Evolutionary conservation across 805 yeast species (phyloP).

Genomic region (Brettanomyces nanus): DNA sequence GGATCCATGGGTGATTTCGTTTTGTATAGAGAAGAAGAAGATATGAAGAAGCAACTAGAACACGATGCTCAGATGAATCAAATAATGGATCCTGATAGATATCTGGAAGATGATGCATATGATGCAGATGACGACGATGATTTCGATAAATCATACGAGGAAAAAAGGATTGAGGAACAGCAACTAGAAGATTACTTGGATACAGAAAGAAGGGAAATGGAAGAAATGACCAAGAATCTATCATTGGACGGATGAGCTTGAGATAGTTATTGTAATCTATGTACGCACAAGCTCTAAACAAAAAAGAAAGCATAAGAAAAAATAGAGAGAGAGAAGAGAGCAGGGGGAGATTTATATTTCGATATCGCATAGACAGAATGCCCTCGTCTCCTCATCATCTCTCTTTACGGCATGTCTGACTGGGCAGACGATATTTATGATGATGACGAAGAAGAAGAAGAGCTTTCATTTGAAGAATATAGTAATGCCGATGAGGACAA

Average conservation of each 20-base stretch:
- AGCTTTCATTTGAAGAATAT: constrained; percentile 25
- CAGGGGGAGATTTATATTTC: too few relatives aligned
- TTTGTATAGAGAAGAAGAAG: constrained; percentile 16
- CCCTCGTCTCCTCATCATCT: too few relatives aligned
- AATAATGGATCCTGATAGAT: constrained; percentile 12
- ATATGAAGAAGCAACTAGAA: constrained; percentile 7
- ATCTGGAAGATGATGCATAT: constrained; percentile 19
- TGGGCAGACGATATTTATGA: constrained; percentile 32
- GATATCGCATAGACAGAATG: too few relatives aligned
- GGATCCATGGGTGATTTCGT: constrained; percentile 24
- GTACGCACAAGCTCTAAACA: too few relatives aligned
- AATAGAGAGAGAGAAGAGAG: too few relatives aligned
- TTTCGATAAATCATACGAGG: background rate
- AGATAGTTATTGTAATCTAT: too few relatives aligned
- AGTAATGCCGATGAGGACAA: constrained; percentile 11
- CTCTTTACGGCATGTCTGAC: constrained; percentile 31
- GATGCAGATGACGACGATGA: constrained; percentile 18
- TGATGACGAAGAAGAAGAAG: constrained; percentile 27
- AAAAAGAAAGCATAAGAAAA: too few relatives aligned
- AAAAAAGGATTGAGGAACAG: constrained; percentile 9
- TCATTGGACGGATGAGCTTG: constrained; percentile 10
- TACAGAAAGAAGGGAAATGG: constrained; percentile 20
- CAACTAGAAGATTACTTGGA: constrained; percentile 24
- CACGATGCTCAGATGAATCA: constrained; percentile 15
- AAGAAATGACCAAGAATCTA: constrained; percentile 20